Base-by-base conservation (phyloP, 2,329 filamentous ascomycete species). In the Fragosphaeria purpurea region DNA sequence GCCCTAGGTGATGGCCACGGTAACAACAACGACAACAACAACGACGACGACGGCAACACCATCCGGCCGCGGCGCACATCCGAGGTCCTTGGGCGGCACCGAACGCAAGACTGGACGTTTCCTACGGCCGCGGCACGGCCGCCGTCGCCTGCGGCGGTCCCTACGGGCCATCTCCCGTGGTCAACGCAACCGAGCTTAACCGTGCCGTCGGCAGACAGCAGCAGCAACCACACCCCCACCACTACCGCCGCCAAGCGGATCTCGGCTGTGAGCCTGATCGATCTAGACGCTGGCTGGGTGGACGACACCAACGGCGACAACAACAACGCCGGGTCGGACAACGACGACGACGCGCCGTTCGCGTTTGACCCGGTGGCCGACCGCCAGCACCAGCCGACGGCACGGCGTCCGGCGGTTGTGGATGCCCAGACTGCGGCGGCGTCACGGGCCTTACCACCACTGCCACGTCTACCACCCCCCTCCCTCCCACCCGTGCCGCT, bases 291-390 rank as follows among this genome's bases (percentile, higher is more conserved):
- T 31, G 59, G 58, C 47, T 53, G 62, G 10, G 55, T 75, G 1
- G 75, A 77, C 31, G 66, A 72, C 0, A 66, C 0, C 76, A 80
- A 7, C 70, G 72, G 0, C 69, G 76, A 79, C 59, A 82, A 79
- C 0, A 77, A 80, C 53, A 73, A 41, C 8, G 37, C 43, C 44
- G 44, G 43, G 31, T 50, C 40, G 7, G 49, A 40, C 8, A 46
- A 40, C 6, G 48, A 46, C 6, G 48, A 46, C 35, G 77, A 80
- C 53, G 72, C 70, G 10, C 78, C 79, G 0, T 83, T 83, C 52
- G 46, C 35, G 11, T 47, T 53, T 32, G 52, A 48, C 40, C 44
- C n/a, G 30, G 2, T 44, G 22, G 22, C 22, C 22, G 22, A 3
- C 22, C 22, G 3, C 22, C 22, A 22, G 22, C 22, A 22, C 22